phyloP scores from a whole-genome alignment of 75 land plant genomes.

The Sequoia sempervirens region DNA sequence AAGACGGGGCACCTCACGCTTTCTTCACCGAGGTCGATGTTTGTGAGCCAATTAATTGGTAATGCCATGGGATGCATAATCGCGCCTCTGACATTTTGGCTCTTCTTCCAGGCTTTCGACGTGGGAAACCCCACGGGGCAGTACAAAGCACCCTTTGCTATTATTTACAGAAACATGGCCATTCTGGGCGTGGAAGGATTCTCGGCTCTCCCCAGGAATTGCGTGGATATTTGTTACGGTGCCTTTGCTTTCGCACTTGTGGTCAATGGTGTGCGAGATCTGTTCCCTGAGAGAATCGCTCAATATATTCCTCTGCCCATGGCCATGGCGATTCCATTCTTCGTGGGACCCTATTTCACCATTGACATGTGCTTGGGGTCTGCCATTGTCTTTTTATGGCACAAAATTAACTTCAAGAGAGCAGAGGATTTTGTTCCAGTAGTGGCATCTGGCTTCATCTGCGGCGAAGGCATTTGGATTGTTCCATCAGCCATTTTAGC shows the following conservation, averaged over 20 bases:
- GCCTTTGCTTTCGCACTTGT: slow-evolving; percentile 40
- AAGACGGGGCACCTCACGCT: slow-evolving; percentile 62
- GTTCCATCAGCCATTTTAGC: slow-evolving; percentile 55
- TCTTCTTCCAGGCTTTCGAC: slow-evolving; percentile 61
- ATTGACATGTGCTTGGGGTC: slow-evolving; percentile 69
- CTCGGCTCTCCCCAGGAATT: slow-evolving; percentile 44
- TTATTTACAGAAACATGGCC: slow-evolving; percentile 50
- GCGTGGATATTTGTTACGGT: slow-evolving; percentile 44
- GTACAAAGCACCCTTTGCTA: slow-evolving; percentile 54
- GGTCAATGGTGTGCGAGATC: slow-evolving; percentile 36
- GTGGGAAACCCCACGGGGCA: slow-evolving; percentile 30
- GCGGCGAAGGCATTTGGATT: slow-evolving; percentile 75
- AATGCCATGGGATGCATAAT: slow-evolving; percentile 70
- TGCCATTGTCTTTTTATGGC: slow-evolving; percentile 51
- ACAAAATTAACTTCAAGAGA: slow-evolving; percentile 27
- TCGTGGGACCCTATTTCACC: slow-evolving; percentile 53
- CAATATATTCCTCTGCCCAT: slow-evolving; percentile 24
- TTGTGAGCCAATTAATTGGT: slow-evolving; percentile 68
- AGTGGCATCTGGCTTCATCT: slow-evolving; percentile 75
- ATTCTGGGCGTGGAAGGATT: slow-evolving; percentile 62
- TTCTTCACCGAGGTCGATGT: slow-evolving; percentile 66
- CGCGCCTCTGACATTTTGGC: slow-evolving; percentile 63
- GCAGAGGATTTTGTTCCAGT: slow-evolving; percentile 49
- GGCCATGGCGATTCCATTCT: slow-evolving; percentile 74
- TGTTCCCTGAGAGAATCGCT: slow-evolving; percentile 17